phyloP scores from a whole-genome alignment of 129 eudicot species.

The Artemisia annua region DNA sequence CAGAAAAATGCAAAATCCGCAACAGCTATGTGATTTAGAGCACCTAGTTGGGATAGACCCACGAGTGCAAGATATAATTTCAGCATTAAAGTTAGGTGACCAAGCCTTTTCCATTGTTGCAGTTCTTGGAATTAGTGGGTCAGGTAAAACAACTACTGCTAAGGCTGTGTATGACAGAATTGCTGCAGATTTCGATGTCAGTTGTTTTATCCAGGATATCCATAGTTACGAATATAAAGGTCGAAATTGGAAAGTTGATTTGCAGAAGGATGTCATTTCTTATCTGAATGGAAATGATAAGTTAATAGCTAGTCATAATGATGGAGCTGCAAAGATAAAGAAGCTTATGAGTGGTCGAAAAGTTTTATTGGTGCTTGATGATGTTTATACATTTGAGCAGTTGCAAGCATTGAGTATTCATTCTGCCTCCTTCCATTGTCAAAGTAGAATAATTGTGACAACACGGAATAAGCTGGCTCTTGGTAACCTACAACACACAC shows the following conservation, averaged over 20 bases:
- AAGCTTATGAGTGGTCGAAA: background rate
- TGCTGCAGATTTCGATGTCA: constrained; percentile 3
- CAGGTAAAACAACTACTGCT: constrained; percentile 26
- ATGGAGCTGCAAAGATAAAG: constrained; percentile 20
- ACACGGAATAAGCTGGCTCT: constrained; percentile 17
- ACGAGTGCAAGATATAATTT: constrained; percentile 17
- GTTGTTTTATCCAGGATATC: constrained; percentile 28
- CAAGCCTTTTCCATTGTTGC: constrained; percentile 26
- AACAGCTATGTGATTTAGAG: background rate
- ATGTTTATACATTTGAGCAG: constrained; percentile 24
- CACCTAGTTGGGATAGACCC: constrained; percentile 29
- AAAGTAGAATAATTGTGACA: constrained; percentile 37
- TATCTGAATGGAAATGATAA: background rate
- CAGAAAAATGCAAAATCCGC: constrained; percentile 19
- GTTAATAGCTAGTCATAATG: background rate
- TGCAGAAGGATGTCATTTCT: constrained; percentile 22
- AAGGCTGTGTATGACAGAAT: constrained; percentile 19
- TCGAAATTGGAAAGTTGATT: constrained; percentile 2
- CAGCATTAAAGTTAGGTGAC: constrained; percentile 1
- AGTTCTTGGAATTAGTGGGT: constrained; percentile 19
- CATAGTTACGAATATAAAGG: background rate
- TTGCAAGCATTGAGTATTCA: constrained; percentile 17
- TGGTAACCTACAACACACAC: background rate
- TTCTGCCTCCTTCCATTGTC: constrained; percentile 3
- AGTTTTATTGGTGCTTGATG: constrained; percentile 32